Conservation (phyloP, 2,329 filamentous ascomycete genomes). For the Aureobasidium mangrovei region DNA sequence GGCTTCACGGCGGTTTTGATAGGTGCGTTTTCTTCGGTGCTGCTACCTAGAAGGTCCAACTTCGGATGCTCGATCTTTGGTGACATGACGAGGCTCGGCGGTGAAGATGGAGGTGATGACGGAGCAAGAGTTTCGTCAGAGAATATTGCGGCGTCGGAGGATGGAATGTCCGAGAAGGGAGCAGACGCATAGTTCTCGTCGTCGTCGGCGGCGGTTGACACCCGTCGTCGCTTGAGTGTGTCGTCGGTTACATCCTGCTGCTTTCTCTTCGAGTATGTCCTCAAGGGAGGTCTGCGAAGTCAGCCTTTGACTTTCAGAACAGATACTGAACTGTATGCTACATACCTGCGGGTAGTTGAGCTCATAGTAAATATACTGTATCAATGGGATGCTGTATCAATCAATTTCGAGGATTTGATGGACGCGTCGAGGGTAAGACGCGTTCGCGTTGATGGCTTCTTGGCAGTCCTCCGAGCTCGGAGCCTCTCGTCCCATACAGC, state of each 20-base stretch:
- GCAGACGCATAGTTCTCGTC: not conserved
- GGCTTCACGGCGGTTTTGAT: slow-evolving; percentile 17
- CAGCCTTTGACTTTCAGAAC: not conserved
- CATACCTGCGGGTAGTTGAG: not conserved
- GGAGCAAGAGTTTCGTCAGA: slow-evolving; percentile 21
- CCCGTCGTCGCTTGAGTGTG: slow-evolving; percentile 14
- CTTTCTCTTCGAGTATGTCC: slow-evolving; percentile 10
- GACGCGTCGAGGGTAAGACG: slow-evolving; percentile 10
- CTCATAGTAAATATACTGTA: slow-evolving; percentile 5
- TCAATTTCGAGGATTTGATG: not conserved
- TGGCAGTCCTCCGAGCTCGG: not conserved
- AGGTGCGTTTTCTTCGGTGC: slow-evolving; percentile 27
- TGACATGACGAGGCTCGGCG: slow-evolving; percentile 28
- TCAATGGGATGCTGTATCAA: not conserved
- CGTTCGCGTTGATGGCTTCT: slow-evolving; percentile 2
- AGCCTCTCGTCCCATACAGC: not conserved
- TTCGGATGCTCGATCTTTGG: slow-evolving; percentile 22
- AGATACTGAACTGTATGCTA: not conserved
- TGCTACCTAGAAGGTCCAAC: slow-evolving; percentile 20
- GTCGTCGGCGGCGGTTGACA: slow-evolving; percentile 8
- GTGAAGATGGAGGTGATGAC: slow-evolving; percentile 45
- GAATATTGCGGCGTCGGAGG: slow-evolving; percentile 20
- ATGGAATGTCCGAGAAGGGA: slow-evolving; percentile 12
- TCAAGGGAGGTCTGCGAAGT: not conserved
- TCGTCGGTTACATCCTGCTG: not conserved